Conservation (phyloP, 78 protist genomes). For the Guillardia theta region DNA sequence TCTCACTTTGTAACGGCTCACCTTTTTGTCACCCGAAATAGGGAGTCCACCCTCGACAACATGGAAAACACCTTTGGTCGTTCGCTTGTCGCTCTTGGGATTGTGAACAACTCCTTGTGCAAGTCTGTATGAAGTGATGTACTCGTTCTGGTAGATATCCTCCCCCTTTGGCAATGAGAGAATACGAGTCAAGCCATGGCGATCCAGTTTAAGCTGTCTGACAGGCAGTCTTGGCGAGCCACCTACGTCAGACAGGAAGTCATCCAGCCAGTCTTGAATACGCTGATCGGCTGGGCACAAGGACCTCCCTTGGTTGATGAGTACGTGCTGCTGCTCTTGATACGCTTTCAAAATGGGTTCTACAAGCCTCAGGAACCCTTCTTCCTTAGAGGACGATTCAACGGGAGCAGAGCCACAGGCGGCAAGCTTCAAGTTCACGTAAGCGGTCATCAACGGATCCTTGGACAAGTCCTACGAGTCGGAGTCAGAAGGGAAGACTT, state of each 20-base stretch:
- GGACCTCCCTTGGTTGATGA: neutral
- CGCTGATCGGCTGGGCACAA: slow-evolving; percentile 36
- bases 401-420: neutral
- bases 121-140: neutral
- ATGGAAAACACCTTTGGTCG: slow-evolving; percentile 1
- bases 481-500: neutral
- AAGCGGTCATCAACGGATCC: slow-evolving; percentile 3
- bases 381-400: neutral
- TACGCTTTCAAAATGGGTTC: slow-evolving; percentile 10
- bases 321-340: slow-evolving; percentile 27
- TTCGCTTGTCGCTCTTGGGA: slow-evolving; percentile 24
- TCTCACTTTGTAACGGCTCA: neutral
- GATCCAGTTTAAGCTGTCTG: slow-evolving; percentile 11
- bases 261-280: neutral
- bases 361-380: neutral
- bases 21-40: neutral
- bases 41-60: slow-evolving; percentile 17
- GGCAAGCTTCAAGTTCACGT: slow-evolving; percentile 21
- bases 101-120: neutral
- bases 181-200: neutral
- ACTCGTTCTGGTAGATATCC: neutral
- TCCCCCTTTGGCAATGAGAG: slow-evolving; percentile 10
- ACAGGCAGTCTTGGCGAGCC: neutral
- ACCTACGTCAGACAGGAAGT: neutral
- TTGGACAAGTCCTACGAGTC: neutral